These are phyloP conservation scores for Kregervanrija delftensis DNA, from an alignment of 805 yeast species.

Conservation along the genomic window DNA sequence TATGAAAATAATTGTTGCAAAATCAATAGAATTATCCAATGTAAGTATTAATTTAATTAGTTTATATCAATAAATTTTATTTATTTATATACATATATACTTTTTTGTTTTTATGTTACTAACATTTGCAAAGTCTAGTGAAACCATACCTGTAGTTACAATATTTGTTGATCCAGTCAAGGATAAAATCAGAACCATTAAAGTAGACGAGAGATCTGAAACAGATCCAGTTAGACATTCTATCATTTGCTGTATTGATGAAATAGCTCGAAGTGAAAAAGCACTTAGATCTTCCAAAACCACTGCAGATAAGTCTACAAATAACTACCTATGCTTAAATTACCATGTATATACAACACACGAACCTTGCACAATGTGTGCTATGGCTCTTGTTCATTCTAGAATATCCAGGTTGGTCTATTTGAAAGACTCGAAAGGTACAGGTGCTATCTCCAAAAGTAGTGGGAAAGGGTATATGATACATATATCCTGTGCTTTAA, in stretches of 20 bases:
- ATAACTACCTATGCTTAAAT: conserved; percentile 64
- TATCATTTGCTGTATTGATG: conserved; percentile 61
- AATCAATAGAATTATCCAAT: conserved; percentile 14
- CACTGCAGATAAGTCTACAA: conserved; percentile 5
- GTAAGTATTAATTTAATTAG: conserved; percentile 1
- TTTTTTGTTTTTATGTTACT: neutral
- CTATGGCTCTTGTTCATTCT: conserved; percentile 94
- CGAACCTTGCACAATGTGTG: conserved; percentile 96
- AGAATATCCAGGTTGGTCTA: conserved; percentile 67
- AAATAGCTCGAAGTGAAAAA: conserved; percentile 51
- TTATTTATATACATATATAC: neutral
- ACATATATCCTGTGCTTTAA: conserved; percentile 67
- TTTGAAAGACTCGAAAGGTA: conserved; percentile 36
- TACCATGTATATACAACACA: conserved; percentile 81
- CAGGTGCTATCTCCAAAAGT: conserved; percentile 49
- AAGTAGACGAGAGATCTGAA: conserved; percentile 33
- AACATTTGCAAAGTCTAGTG: neutral
- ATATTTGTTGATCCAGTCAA: conserved; percentile 55
- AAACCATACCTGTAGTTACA: conserved; percentile 44
- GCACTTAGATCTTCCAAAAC: too few relatives aligned
- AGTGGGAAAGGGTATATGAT: conserved; percentile 68
- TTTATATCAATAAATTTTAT: neutral
- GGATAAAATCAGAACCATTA: conserved; percentile 32
- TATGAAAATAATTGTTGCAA: conserved; percentile 23
- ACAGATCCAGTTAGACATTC: conserved; percentile 63